phyloP scores from a whole-genome alignment of 768 basidiomycete species.

The Tulasnella sp. region DNA sequence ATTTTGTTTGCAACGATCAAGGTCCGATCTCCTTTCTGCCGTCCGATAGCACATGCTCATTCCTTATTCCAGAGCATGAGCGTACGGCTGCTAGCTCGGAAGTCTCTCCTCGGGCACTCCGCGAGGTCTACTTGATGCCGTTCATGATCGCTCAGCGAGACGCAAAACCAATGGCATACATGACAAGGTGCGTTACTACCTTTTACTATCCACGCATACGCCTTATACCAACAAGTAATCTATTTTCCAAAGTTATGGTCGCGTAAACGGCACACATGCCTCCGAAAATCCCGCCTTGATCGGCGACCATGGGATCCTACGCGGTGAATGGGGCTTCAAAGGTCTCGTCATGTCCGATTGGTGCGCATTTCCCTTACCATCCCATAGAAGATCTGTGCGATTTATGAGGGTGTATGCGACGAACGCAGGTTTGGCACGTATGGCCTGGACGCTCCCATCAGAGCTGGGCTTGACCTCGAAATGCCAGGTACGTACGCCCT shows the following conservation, averaged over 20 bases:
- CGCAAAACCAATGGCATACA: constrained; percentile 28
- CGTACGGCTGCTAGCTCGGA: constrained; percentile 53
- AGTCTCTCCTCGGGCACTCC: constrained; percentile 49
- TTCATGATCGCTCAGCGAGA: constrained; percentile 23
- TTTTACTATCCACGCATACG: not conserved
- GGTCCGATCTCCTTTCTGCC: not conserved
- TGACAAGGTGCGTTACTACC: constrained; percentile 31
- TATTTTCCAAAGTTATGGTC: constrained; percentile 20
- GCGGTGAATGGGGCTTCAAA: constrained; percentile 55
- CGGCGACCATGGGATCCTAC: constrained; percentile 39
- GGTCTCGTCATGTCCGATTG: constrained; percentile 75
- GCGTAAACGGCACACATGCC: constrained; percentile 50
- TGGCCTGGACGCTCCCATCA: constrained; percentile 35
- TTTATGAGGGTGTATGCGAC: not conserved
- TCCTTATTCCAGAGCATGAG: constrained; percentile 33
- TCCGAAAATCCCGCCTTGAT: constrained; percentile 43
- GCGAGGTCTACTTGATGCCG: constrained; percentile 64
- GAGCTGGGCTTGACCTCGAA: constrained; percentile 53
- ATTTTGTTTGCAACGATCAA: constrained; percentile 32
- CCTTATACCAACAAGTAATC: not conserved
- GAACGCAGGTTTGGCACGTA: constrained; percentile 30
- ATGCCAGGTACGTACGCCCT: constrained; percentile 41
- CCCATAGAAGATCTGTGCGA: no score
- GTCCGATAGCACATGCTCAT: not conserved
- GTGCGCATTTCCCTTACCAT: constrained; percentile 27